A percentile compares a stretch with the other conserved stretches of the same genome.
Conservation (phyloP, 345 rosid species). For the Triadica sebifera region DNA sequence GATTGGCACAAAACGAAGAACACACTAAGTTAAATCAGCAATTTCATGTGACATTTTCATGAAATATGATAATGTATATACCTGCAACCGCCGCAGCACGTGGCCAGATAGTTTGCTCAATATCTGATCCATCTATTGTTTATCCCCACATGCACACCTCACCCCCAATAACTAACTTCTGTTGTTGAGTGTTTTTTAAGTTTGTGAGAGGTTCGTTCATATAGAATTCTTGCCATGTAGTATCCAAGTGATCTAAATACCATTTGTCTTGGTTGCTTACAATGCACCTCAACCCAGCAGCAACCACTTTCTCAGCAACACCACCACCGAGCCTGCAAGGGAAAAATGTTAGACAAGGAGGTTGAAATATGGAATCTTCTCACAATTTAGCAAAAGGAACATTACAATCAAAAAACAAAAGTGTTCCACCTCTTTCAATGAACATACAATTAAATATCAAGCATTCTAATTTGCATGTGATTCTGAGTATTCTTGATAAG, state of each 20-base stretch:
- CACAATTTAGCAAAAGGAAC: not conserved
- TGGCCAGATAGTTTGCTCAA: conserved; percentile 82
- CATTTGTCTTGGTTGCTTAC: conserved; percentile 79
- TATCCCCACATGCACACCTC: conserved; percentile 90
- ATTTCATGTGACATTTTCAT: not conserved
- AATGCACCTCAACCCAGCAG: conserved; percentile 62
- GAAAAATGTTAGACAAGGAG: conserved; percentile 3
- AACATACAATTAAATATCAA: not conserved
- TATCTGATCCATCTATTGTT: conserved; percentile 47
- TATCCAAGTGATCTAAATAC: conserved; percentile 66
- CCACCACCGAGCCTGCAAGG: conserved; percentile 62
- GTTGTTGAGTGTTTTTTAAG: conserved; percentile 38
- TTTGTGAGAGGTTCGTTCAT: conserved; percentile 54
- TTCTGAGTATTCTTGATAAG: not conserved
- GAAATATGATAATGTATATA: conserved; percentile 8
- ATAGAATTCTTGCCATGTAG: conserved; percentile 57
- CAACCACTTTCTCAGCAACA: conserved; percentile 56
- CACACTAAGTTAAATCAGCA: not conserved
- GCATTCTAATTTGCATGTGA: not conserved
- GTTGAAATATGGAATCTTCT: not conserved
- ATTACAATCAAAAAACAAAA: not conserved
- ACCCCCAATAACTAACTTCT: conserved; percentile 65
- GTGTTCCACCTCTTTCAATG: not conserved
- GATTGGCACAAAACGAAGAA: not conserved
- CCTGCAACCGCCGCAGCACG: conserved; percentile 86